These are phyloP conservation scores for Ustilago shanxiensis DNA, from an alignment of 1,284 basidiomycete genomes.

Conservation along the genomic window DNA sequence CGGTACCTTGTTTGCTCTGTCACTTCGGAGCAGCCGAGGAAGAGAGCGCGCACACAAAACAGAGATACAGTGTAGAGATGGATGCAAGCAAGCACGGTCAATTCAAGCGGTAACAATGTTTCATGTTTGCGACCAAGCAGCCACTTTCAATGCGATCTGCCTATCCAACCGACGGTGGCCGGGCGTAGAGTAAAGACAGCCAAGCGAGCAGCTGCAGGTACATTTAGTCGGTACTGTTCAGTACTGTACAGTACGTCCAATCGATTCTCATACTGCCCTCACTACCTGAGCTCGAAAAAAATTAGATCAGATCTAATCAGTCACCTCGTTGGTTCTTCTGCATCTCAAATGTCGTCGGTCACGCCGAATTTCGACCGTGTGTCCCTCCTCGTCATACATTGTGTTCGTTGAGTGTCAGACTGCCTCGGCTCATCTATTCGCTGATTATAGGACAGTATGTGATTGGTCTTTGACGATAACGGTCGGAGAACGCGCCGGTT, in stretches of 20 bases:
- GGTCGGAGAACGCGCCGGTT: constrained; percentile 9
- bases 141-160: neutral
- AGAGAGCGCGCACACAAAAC: too few species aligned
- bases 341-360: neutral
- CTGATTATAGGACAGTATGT: neutral
- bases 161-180: neutral
- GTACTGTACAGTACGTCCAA: too few species aligned
- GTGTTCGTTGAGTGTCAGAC: neutral
- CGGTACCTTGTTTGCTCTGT: neutral
- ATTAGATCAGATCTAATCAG: neutral
- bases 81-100: too few species aligned
- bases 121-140: neutral
- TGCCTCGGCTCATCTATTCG: neutral
- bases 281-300: neutral
- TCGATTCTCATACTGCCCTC: neutral
- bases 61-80: too few species aligned
- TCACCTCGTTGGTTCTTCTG: neutral
- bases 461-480: constrained; percentile 4
- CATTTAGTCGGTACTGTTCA: too few species aligned
- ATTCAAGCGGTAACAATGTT: neutral
- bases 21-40: neutral
- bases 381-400: neutral
- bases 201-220: neutral
- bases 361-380: constrained; percentile 3
- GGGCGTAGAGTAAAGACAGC: neutral